Evolutionary conservation across 2,329 filamentous ascomycete species (phyloP).

Genomic region (Ilyonectria mors-panacis): DNA sequence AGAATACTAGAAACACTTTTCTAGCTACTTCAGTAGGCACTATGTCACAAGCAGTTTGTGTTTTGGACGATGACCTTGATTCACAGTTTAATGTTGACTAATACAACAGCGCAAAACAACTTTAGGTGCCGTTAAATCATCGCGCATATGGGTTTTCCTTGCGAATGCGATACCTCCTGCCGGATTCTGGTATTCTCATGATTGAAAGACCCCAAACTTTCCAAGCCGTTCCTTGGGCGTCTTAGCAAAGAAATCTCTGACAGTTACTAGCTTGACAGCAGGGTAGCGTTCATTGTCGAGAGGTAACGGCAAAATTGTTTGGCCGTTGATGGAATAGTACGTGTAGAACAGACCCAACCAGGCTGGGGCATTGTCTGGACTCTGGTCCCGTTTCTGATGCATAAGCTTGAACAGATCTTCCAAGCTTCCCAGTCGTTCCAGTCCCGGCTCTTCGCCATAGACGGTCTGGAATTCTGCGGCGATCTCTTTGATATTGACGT

Average conservation of each 20-base stretch:
- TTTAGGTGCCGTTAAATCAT: conserved; percentile 10
- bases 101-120: conserved; percentile 9
- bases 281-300: conserved; percentile 9
- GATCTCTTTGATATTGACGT: conserved; percentile 14
- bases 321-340: conserved; percentile 16
- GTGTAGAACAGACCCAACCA: conserved; percentile 14
- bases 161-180: conserved; percentile 1
- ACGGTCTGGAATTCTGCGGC: conserved; percentile 1
- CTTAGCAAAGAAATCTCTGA: conserved; percentile 10
- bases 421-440: background rate
- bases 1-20: background rate
- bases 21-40: background rate
- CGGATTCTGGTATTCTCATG: conserved; percentile 1
- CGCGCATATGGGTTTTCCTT: background rate
- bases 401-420: conserved; percentile 14
- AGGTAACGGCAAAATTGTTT: conserved; percentile 1
- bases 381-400: conserved; percentile 3
- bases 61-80: conserved; percentile 2
- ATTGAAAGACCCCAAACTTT: conserved; percentile 11
- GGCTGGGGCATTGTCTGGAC: conserved; percentile 4
- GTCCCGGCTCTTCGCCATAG: conserved; percentile 9
- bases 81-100: conserved; percentile 7
- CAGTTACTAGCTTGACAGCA: conserved; percentile 1
- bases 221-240: background rate
- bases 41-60: background rate